These are phyloP conservation scores for Solanum lignicaule DNA, from an alignment of 257 asterid genomes.

Conservation along the genomic window DNA sequence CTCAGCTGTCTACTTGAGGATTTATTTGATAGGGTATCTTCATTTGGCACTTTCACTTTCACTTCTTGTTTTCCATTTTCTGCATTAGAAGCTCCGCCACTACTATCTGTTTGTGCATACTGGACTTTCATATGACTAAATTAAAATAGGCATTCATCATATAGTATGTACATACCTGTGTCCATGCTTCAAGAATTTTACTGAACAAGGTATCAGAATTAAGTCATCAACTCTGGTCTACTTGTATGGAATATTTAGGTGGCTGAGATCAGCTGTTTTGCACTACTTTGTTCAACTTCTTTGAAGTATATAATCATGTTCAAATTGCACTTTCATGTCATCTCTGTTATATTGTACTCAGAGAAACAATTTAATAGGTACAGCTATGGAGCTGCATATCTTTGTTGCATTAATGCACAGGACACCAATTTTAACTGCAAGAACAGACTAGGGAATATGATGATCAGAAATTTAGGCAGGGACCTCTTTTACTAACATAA, in stretches of 20 bases:
- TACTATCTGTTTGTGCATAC: background rate
- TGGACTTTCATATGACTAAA: background rate
- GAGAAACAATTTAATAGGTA: background rate
- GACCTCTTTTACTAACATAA: background rate
- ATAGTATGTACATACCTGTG: background rate
- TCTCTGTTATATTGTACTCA: background rate
- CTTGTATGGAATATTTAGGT: background rate
- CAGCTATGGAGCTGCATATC: background rate
- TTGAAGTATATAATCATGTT: background rate
- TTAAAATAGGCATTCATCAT: background rate
- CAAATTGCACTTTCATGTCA: background rate
- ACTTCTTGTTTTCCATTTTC: background rate
- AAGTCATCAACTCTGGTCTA: background rate
- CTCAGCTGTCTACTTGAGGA: slow-evolving; percentile 83
- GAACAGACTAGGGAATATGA: background rate
- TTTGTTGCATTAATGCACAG: background rate
- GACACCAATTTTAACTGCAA: background rate
- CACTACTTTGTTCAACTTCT: background rate
- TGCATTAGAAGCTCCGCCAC: background rate
- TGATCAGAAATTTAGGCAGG: background rate
- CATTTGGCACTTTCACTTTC: background rate
- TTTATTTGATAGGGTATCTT: slow-evolving; percentile 80
- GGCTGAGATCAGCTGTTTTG: background rate
- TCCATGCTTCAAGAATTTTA: background rate
- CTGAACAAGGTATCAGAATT: background rate